Percentiles rank a stretch among this genome's conserved stretches.
Evolutionary conservation across 768 basidiomycete genomes (phyloP).

Genomic region (Floccularia luteovirens): DNA sequence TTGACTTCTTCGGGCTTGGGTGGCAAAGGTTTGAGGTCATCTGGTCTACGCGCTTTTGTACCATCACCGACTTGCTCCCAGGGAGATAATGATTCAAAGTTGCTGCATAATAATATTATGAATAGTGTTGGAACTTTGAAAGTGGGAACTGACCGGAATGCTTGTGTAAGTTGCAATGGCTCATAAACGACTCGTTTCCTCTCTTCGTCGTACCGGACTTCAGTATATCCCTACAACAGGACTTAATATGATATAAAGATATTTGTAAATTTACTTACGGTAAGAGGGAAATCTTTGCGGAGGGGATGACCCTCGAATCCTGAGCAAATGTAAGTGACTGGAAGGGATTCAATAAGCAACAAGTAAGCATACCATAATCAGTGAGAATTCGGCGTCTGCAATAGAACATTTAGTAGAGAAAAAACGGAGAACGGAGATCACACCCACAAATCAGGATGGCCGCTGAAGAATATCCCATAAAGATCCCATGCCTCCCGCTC

Average conservation of each 20-base stretch:
- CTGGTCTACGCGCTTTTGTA: slow-evolving; percentile 44
- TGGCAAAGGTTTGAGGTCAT: slow-evolving; percentile 69
- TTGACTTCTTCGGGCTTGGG: slow-evolving; percentile 75
- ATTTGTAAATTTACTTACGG: slow-evolving; percentile 41
- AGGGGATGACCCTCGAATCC: slow-evolving; percentile 97
- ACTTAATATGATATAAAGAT: slow-evolving; percentile 3
- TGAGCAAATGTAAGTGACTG: slow-evolving; percentile 18
- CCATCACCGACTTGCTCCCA: slow-evolving; percentile 92
- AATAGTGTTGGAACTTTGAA: neutral
- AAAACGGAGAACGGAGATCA: neutral
- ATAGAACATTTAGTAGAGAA: slow-evolving; percentile 9
- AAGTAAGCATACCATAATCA: slow-evolving; percentile 69
- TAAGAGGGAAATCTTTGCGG: slow-evolving; percentile 97
- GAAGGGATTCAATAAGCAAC: neutral
- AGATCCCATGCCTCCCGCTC: slow-evolving; percentile 98
- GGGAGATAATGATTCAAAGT: slow-evolving; percentile 88
- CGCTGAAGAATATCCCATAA: slow-evolving; percentile 93
- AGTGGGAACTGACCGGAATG: slow-evolving; percentile 68
- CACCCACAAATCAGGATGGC: slow-evolving; percentile 91
- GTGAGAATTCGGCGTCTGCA: slow-evolving; percentile 90
- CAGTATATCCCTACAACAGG: slow-evolving; percentile 81
- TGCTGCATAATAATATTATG: slow-evolving; percentile 37
- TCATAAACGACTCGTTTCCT: slow-evolving; percentile 96
- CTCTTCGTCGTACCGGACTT: slow-evolving; percentile 97
- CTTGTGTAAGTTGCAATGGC: slow-evolving; percentile 94